Conservation (phyloP, 768 basidiomycete species). For the Lactifluus subvellereus region DNA sequence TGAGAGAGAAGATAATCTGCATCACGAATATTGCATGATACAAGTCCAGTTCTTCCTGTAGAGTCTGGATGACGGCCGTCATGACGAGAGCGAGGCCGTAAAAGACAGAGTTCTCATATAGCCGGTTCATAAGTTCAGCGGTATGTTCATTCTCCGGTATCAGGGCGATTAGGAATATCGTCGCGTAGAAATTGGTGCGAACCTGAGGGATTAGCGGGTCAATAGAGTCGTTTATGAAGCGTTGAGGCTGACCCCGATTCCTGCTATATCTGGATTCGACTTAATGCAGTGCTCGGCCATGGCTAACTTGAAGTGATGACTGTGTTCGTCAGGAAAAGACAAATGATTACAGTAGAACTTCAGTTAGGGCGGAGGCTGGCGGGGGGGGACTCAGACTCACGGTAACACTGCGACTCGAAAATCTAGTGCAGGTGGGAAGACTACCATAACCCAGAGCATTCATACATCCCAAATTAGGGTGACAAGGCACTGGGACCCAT, state of each 20-base stretch:
- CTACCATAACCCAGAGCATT: not conserved
- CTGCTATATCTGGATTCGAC: conserved; percentile 7
- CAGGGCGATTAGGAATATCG: not conserved
- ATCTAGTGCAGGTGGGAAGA: not conserved
- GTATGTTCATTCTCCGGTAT: not conserved
- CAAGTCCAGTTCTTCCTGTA: conserved; percentile 1
- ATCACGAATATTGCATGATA: conserved; percentile 18
- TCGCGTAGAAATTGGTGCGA: conserved; percentile 14
- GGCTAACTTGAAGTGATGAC: not conserved
- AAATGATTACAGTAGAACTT: not conserved
- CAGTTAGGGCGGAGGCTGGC: not conserved
- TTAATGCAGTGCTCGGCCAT: conserved; percentile 1
- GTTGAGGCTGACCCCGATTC: conserved; percentile 10
- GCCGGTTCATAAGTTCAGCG: not conserved
- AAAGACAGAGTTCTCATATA: conserved; percentile 9
- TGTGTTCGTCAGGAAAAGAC: no score
- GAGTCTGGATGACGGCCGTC: conserved; percentile 8
- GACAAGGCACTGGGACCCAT: no score
- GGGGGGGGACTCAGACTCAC: not conserved
- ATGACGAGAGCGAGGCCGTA: conserved; percentile 10
- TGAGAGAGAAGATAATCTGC: conserved; percentile 8
- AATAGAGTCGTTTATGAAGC: not conserved
- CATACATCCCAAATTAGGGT: not conserved
- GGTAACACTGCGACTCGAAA: not conserved
- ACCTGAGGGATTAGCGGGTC: not conserved